Conservation (phyloP, 1,284 basidiomycete species). For the Microbotryum saponariae region DNA sequence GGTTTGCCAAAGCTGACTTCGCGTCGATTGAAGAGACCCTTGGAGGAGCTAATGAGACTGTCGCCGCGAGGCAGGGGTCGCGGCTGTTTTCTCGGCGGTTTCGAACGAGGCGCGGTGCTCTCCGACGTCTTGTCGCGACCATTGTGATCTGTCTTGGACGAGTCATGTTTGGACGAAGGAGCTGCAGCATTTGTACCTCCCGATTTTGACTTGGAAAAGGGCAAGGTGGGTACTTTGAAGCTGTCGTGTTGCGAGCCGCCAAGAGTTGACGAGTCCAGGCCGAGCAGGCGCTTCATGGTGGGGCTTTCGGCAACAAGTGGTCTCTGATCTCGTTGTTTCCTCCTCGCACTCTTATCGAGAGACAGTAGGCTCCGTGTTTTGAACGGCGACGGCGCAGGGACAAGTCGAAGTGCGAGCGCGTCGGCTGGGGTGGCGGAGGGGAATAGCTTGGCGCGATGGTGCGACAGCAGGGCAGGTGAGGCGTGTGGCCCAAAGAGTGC, state of each 20-base stretch:
- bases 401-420: constrained; percentile 12
- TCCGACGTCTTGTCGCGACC: too few relatives aligned
- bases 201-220: not conserved
- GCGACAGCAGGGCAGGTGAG: constrained; percentile 5
- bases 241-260: constrained; percentile 4
- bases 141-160: too few relatives aligned
- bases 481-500: constrained; percentile 15
- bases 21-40: constrained; percentile 8
- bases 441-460: constrained; percentile 31
- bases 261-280: not conserved
- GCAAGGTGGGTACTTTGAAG: constrained; percentile 24
- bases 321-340: constrained; percentile 6
- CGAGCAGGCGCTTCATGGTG: constrained; percentile 28
- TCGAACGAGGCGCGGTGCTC: not conserved
- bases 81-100: constrained; percentile 18
- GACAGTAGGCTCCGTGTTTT: constrained; percentile 29
- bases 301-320: constrained; percentile 24
- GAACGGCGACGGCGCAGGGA: constrained; percentile 24
- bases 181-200: too few relatives aligned
- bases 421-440: constrained; percentile 18
- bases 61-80: constrained; percentile 21
- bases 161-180: too few relatives aligned
- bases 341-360: constrained; percentile 24
- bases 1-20: constrained; percentile 21
- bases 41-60: constrained; percentile 3